Conservation (phyloP, 495 filamentous ascomycete genomes). For the Talaromyces stipitatus region DNA sequence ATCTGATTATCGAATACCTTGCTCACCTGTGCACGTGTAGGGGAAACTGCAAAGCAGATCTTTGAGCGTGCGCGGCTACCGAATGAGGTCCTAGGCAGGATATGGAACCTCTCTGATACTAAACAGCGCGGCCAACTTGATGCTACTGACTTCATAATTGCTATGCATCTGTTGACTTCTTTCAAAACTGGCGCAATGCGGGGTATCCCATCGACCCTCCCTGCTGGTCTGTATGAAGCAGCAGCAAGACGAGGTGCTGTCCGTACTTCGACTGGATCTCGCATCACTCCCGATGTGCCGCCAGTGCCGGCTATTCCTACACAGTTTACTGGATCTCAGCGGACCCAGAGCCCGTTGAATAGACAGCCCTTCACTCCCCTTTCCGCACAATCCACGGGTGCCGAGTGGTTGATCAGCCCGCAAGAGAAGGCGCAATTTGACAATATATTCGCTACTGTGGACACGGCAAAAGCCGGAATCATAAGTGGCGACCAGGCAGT, state of each 20-base stretch:
- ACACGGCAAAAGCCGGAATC: conserved; percentile 67
- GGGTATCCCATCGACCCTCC: conserved; percentile 72
- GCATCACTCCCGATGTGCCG: conserved; percentile 33
- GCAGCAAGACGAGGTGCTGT: conserved; percentile 61
- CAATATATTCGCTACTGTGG: conserved; percentile 70
- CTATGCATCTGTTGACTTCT: conserved; percentile 93
- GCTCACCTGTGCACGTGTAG: conserved; percentile 22
- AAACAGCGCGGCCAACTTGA: conserved; percentile 87
- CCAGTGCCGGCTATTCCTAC: conserved; percentile 56
- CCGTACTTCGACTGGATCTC: conserved; percentile 38
- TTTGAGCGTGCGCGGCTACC: conserved; percentile 88
- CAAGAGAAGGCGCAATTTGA: conserved; percentile 85
- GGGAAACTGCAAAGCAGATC: conserved; percentile 84
- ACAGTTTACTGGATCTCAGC: conserved; percentile 61
- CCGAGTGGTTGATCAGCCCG: conserved; percentile 74
- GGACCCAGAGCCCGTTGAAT: conserved; percentile 65
- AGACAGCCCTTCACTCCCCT: conserved; percentile 49
- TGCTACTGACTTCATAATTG: conserved; percentile 89
- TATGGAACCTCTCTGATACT: conserved; percentile 91
- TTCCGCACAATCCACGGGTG: conserved; percentile 56
- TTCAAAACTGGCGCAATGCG: conserved; percentile 76
- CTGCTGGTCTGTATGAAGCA: conserved; percentile 84
- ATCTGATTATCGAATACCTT: background rate
- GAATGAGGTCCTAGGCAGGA: conserved; percentile 82
- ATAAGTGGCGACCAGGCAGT: conserved; percentile 97